Evolutionary conservation across 352 stramenopile genomes (phyloP), one percentile per base, ranked within the genome.

Genomic region (Phytophthora chlamydospora): DNA sequence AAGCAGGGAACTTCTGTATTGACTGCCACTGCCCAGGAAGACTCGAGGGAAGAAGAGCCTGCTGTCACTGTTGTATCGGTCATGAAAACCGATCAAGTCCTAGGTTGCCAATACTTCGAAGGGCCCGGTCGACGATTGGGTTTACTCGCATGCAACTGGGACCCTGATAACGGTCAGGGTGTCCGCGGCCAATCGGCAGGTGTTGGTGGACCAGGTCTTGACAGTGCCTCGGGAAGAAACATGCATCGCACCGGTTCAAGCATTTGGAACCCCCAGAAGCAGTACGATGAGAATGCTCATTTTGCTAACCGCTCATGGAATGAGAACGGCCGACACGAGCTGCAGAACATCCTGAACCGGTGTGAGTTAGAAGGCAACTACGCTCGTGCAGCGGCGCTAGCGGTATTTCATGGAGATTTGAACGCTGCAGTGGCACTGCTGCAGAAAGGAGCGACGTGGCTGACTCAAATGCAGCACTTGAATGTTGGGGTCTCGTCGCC

Each of bases 381-480:
- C 46, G 69, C 78, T 10, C 82, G 86, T 13, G 82, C 71, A 0
- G 88, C 88, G 1, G 85, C 83, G 8, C 70, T 96, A 1, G 85
- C 86, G 4, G 85, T 95, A 5, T 96, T 96, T 44, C 83, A 96
- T 47, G 86, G 88, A 8, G 87, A 96, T 29, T 68, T 96, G 17
- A 67, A 74, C 11, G 69, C 77, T 8, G 87, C 85, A 2, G 85
- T 95, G 12, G 38, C 73, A 1, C 69, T 93, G 1, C 61, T 96
- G 17, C 85, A 96, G 31, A 79, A 85, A 36, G 86, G 80, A 34
- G 86, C 88, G 6, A 75, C 78, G 19, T 84, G 69, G 68, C 53
- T 91, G n/a, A 81, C 51, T 41, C 78, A 92, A 50, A 68, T 80
- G 38, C 78, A 89, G 41, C 69, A 78, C 36, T 46, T 81, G 16